Percentiles rank a stretch among this genome's conserved stretches.
phyloP scores from a whole-genome alignment of 1,284 basidiomycete genomes.

The Cutaneotrichosporon mucoides region DNA sequence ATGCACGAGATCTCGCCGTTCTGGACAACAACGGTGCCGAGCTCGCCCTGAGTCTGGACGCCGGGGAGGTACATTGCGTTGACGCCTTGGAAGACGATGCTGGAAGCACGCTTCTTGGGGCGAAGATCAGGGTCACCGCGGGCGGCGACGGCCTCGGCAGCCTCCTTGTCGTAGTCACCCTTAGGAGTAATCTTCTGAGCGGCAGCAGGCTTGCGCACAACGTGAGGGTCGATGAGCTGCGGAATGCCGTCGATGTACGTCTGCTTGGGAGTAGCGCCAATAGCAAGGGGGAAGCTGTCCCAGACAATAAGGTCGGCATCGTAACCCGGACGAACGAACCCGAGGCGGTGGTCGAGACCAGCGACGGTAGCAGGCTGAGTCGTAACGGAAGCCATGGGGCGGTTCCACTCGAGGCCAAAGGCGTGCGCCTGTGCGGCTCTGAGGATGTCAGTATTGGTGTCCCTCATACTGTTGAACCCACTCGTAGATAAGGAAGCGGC shows the following conservation, averaged over 20 bases:
- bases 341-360: conserved; percentile 77
- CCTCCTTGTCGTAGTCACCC: conserved; percentile 42
- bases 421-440: conserved; percentile 77
- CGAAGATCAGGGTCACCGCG: conserved; percentile 46
- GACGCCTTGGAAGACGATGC: conserved; percentile 48
- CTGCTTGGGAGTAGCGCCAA: conserved; percentile 57
- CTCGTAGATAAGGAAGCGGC: conserved; percentile 73
- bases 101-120: conserved; percentile 30
- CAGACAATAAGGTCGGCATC: conserved; percentile 71
- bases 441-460: background rate
- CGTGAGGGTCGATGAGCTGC: conserved; percentile 46
- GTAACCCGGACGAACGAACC: conserved; percentile 62
- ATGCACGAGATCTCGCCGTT: conserved; percentile 49
- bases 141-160: conserved; percentile 33
- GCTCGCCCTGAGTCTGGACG: conserved; percentile 1
- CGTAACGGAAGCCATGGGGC: conserved; percentile 60
- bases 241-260: conserved; percentile 60
- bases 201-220: conserved; percentile 37
- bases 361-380: conserved; percentile 70
- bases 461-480: background rate
- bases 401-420: conserved; percentile 53
- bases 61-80: conserved; percentile 27
- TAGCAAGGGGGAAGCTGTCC: conserved; percentile 76
- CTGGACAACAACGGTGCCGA: conserved; percentile 31
- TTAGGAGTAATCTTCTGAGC: conserved; percentile 39